phyloP scores from a whole-genome alignment of 768 basidiomycete species.

The Auriscalpium orientale region DNA sequence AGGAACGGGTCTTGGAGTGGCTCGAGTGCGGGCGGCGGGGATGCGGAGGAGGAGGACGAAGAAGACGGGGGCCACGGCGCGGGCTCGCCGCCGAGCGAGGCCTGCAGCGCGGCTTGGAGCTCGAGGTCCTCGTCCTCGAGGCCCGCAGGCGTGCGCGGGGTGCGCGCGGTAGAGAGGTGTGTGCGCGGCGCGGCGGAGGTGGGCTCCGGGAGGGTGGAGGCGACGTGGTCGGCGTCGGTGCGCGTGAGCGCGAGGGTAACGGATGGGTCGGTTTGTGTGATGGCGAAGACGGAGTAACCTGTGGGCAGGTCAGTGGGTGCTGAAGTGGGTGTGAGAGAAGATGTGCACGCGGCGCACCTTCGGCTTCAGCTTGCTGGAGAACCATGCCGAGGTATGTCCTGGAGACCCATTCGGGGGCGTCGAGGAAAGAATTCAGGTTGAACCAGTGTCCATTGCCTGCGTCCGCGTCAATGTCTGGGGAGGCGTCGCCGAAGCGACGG shows the following conservation, averaged over 20 bases:
- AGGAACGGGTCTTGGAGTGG: background rate
- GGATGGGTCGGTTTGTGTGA: slow-evolving; percentile 54
- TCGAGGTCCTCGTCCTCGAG: slow-evolving; percentile 84
- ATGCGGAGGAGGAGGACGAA: background rate
- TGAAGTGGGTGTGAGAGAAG: background rate
- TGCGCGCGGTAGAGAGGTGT: slow-evolving; percentile 5
- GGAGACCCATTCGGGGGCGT: slow-evolving; percentile 73
- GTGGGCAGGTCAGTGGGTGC: slow-evolving; percentile 6
- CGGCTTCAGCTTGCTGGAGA: slow-evolving; percentile 77
- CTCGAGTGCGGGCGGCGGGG: background rate
- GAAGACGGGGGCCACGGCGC: background rate
- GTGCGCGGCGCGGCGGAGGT: slow-evolving; percentile 23
- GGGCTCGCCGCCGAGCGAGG: slow-evolving; percentile 44
- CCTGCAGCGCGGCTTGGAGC: slow-evolving; percentile 81
- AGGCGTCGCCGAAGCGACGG: slow-evolving; percentile 63
- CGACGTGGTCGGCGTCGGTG: slow-evolving; percentile 65
- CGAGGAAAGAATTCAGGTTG: slow-evolving; percentile 74
- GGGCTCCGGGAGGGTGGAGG: slow-evolving; percentile 53
- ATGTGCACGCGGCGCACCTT: slow-evolving; percentile 43
- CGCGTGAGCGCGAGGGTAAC: slow-evolving; percentile 49
- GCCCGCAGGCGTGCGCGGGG: slow-evolving; percentile 16
- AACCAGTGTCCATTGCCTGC: slow-evolving; percentile 70
- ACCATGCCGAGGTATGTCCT: slow-evolving; percentile 81
- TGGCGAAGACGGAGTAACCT: slow-evolving; percentile 81
- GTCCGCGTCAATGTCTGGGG: slow-evolving; percentile 28